Evolutionary conservation across 495 filamentous ascomycete species (phyloP).

Genomic region (Pseudevernia furfuracea): DNA sequence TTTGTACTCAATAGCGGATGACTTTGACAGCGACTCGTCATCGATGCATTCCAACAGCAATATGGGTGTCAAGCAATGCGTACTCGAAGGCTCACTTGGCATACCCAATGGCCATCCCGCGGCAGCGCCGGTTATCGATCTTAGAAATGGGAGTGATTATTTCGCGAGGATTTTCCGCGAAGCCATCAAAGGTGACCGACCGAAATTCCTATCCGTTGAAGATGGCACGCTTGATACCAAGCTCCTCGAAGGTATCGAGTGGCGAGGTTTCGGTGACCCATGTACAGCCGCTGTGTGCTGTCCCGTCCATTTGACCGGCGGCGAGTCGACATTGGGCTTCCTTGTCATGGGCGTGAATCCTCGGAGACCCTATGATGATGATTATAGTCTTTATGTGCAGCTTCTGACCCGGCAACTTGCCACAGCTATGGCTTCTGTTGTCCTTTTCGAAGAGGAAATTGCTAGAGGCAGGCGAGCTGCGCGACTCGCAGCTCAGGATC

Average conservation of each 20-base stretch:
- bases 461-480: slow-evolving; percentile 58
- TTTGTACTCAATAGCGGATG: slow-evolving; percentile 54
- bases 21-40: slow-evolving; percentile 50
- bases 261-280: slow-evolving; percentile 56
- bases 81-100: slow-evolving; percentile 55
- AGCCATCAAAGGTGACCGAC: slow-evolving; percentile 52
- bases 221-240: slow-evolving; percentile 49
- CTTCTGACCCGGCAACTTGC: slow-evolving; percentile 62
- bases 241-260: slow-evolving; percentile 54
- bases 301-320: slow-evolving; percentile 58
- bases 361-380: slow-evolving; percentile 58
- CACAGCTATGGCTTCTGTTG: slow-evolving; percentile 63
- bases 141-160: slow-evolving; percentile 53
- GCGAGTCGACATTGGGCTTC: slow-evolving; percentile 57
- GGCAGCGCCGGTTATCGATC: slow-evolving; percentile 47
- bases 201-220: slow-evolving; percentile 50
- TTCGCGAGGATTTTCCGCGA: slow-evolving; percentile 60
- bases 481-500: slow-evolving; percentile 44
- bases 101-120: slow-evolving; percentile 52
- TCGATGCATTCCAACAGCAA: slow-evolving; percentile 55
- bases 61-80: slow-evolving; percentile 44
- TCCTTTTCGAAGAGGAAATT: slow-evolving; percentile 68
- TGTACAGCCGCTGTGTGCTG: slow-evolving; percentile 54
- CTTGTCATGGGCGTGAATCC: slow-evolving; percentile 64
- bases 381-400: slow-evolving; percentile 61